A percentile compares a stretch with the other conserved stretches of the same genome.
These are phyloP conservation scores for Plasmodium fragile DNA, from an alignment of 169 alveolate genomes.

Conservation along the genomic window DNA sequence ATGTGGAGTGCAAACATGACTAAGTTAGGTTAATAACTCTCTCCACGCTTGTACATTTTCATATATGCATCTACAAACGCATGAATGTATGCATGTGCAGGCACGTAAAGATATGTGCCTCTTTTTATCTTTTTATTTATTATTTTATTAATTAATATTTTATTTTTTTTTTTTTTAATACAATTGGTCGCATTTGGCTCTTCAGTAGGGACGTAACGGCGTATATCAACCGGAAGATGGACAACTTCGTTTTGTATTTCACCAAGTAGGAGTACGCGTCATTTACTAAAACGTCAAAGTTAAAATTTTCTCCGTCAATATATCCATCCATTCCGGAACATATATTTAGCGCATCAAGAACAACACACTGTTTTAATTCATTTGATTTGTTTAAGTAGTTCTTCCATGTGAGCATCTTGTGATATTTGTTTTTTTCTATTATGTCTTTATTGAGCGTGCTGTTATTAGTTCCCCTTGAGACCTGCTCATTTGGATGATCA, in stretches of 20 bases:
- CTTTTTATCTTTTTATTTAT: not conserved
- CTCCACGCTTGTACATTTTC: not conserved
- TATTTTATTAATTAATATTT: not conserved
- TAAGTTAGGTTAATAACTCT: not conserved
- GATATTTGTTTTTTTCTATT: conserved; percentile 61
- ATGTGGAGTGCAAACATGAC: not conserved
- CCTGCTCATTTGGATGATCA: conserved; percentile 3
- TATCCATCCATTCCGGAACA: conserved; percentile 75
- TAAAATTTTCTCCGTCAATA: conserved; percentile 67
- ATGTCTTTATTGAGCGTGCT: not conserved
- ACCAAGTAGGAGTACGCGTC: conserved; percentile 57
- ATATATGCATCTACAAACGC: not conserved
- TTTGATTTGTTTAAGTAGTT: conserved; percentile 13
- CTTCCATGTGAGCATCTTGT: conserved; percentile 51
- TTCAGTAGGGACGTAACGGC: conserved; percentile 63
- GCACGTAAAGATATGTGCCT: not conserved
- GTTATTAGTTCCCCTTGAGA: not conserved
- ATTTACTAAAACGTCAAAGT: conserved; percentile 51
- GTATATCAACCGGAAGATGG: conserved; percentile 43
- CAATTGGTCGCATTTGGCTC: conserved; percentile 50
- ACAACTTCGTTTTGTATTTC: conserved; percentile 49
- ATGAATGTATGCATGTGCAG: not conserved
- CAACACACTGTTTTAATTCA: conserved; percentile 22
- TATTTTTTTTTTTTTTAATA: conserved; percentile 7
- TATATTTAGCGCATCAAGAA: conserved; percentile 51